Conservation (phyloP, 2,329 filamentous ascomycete species). For the Penicillium sp. region DNA sequence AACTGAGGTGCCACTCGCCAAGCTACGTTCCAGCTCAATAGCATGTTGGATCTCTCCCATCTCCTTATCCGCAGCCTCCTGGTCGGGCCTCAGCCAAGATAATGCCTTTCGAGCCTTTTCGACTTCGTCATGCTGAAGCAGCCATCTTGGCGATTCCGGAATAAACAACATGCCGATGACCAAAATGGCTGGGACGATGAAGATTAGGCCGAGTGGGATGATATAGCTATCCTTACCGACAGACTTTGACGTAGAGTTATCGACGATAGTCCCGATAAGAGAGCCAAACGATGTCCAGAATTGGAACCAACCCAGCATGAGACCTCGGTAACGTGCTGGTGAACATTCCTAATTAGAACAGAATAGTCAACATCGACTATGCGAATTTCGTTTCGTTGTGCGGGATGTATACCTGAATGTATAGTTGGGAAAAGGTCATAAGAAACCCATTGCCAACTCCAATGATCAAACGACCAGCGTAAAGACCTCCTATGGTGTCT, state of each 20-base stretch:
- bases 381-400: not conserved
- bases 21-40: conserved; percentile 35
- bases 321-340: conserved; percentile 52
- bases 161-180: conserved; percentile 49
- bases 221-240: conserved; percentile 45
- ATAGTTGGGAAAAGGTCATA: conserved; percentile 57
- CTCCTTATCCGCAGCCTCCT: conserved; percentile 33
- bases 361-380: not conserved
- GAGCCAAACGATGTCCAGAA: conserved; percentile 52
- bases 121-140: conserved; percentile 29
- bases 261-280: conserved; percentile 46
- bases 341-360: conserved; percentile 43
- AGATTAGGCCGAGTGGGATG: conserved; percentile 50
- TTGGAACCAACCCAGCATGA: conserved; percentile 52
- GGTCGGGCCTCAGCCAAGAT: conserved; percentile 37
- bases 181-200: conserved; percentile 51
- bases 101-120: conserved; percentile 34
- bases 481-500: conserved; percentile 54
- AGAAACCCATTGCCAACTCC: conserved; percentile 60
- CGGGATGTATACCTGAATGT: conserved; percentile 46
- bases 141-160: conserved; percentile 50
- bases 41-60: conserved; percentile 36
- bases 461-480: conserved; percentile 56
- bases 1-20: conserved; percentile 39
- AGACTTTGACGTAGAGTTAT: conserved; percentile 43